Evolutionary conservation across 1,284 basidiomycete species (phyloP), one percentile per base, ranked within the genome.

Genomic region (Phaffia rhodozyma): DNA sequence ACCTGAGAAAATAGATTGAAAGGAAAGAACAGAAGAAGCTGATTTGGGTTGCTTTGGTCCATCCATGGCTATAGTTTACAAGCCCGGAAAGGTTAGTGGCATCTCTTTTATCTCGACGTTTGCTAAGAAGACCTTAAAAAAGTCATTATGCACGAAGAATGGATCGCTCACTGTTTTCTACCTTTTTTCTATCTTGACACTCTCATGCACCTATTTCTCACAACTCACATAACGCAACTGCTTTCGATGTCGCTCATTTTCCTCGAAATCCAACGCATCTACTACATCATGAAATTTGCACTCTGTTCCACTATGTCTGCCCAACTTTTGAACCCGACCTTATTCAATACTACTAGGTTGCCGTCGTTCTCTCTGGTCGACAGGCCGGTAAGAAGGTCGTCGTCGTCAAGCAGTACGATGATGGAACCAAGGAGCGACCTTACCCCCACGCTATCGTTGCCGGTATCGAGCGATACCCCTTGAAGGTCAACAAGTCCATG

Each of bases 311-410:
- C 21, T 34, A 29, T 20, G n/a, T 43, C 9, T 51, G 29, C 6
- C 20, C 23, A 29, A 25, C 21, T 32, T 25, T 50, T 5, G 30
- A 32, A 51, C n/a, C 50, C 25, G 27, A 50, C 48, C 13, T 43
- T 16, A 60, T 25, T 9, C 60, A 47, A 66, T 66, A 60, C 62
- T 11, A 34, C 23, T 68, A 89, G 87, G 87, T 94, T 72, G 91
- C 91, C 71, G 90, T 96, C 78, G 85, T 96, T 78, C 87, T 97
- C 76, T 87, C 90, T 79, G 92, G 92, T 75, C 91, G 92, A 77
- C 92, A 96, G 78, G 93, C 93, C 70, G 93, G 93, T 73, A 97
- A 97, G 83, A 96, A 96, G 77, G 91, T 91, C 60, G 96, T 97
- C 78, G 84, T 88, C 66, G 89, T 91, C 70, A 96, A 93, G 77